These are phyloP conservation scores for Lophium mytilinum DNA, from an alignment of 495 filamentous ascomycete genomes.

Conservation along the genomic window DNA sequence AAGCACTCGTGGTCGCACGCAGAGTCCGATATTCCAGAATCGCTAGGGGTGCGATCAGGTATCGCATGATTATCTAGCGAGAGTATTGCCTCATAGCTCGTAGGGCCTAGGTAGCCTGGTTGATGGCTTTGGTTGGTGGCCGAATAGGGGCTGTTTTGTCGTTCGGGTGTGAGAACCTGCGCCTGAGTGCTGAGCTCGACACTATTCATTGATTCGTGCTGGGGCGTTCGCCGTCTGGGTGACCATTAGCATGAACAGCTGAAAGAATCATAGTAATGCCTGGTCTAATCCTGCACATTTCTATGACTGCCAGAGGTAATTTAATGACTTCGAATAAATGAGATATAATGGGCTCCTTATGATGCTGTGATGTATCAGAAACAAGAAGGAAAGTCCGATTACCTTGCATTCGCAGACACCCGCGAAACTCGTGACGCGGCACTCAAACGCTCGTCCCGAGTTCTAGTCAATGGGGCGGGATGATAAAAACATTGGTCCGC, in stretches of 20 bases:
- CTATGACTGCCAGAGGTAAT: neutral
- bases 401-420: neutral
- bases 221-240: too few relatives aligned
- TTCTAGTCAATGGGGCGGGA: constrained; percentile 15
- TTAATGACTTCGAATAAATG: neutral
- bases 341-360: neutral
- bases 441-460: neutral
- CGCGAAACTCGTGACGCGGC: neutral
- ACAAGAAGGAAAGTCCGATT: neutral
- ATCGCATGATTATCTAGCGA: neutral
- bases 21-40: too few relatives aligned
- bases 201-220: too few relatives aligned
- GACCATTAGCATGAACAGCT: too few relatives aligned
- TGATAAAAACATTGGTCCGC: constrained; percentile 16
- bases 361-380: neutral
- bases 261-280: too few relatives aligned
- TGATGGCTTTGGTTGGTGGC: neutral
- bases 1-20: too few relatives aligned
- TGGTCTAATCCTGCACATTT: too few relatives aligned
- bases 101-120: constrained; percentile 14
- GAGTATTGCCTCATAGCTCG: constrained; percentile 10
- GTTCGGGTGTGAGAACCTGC: neutral
- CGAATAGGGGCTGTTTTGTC: neutral
- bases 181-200: too few relatives aligned
- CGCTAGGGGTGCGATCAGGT: neutral